Evolutionary conservation across 208 protist genomes (phyloP), one percentile per base, ranked within the genome.

Genomic region (Crithidia bombi): DNA sequence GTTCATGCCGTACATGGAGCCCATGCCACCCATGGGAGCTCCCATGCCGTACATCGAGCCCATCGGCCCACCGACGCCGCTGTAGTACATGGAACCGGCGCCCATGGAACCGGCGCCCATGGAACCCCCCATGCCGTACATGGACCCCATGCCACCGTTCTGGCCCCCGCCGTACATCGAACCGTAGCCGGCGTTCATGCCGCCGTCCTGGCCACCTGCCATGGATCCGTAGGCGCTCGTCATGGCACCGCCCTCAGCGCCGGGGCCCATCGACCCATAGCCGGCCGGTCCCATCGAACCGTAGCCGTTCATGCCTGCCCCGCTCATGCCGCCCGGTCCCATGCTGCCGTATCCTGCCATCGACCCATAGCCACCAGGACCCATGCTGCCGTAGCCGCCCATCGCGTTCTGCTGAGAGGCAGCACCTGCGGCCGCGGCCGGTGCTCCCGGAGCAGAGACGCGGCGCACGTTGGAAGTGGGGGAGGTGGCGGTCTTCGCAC

Each of bases 1-100:
- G n/a, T n/a, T n/a, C n/a, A n/a, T n/a, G 66, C 85, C 85, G 50
- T 76, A 79, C 72, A 85, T 79, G 51, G 50, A 72, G 55, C 79
- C 75, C 69, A 70, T 72, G 57, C 43, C 57, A 5, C 62, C 62
- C 72, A 74, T 75, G 9, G 35, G 50, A 21, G 58, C 61, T 1
- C 59, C 51, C 73, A 70, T 70, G 47, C 65, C 73, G 65, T 75
- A 76, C 74, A 80, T 75, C 5, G 59, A 59, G 25, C 57, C 62
- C 69, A 65, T 67, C 17, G 43, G 30, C 12, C 49, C 46, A 38
- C 41, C 63, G 55, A 56, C 51, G 46, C 75, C 75, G 6, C 26
- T 30, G 30, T 5, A 5, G 66, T 79, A 79, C 73, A 79, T 79
- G 59, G 36, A 54, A 32, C 32, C 51, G 9, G 5, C n/a, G 57